Conservation (phyloP, 2,329 filamentous ascomycete genomes). For the Aspergillus fumigatus region DNA sequence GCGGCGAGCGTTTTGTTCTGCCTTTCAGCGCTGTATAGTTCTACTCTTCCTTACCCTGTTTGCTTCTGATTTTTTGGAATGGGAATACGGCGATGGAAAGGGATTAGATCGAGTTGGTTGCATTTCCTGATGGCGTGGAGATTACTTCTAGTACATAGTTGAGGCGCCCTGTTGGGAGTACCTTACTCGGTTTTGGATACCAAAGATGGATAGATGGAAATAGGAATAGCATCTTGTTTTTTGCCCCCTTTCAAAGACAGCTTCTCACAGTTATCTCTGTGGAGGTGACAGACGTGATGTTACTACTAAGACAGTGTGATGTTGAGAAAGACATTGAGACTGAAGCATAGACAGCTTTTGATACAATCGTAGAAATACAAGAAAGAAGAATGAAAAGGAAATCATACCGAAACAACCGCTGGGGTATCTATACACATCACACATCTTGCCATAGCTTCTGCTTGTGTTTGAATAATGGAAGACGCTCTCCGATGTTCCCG, state of each 20-base stretch:
- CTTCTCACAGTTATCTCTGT: no score
- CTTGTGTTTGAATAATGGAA: neutral
- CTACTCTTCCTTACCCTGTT: neutral
- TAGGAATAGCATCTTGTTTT: neutral
- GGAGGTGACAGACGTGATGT: neutral
- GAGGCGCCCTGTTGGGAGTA: neutral
- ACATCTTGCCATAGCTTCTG: conserved; percentile 1
- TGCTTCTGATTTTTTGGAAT: neutral
- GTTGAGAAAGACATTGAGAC: neutral
- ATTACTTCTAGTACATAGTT: neutral
- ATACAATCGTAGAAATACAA: neutral
- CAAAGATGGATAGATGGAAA: neutral
- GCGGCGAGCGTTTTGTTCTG: neutral
- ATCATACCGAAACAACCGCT: neutral
- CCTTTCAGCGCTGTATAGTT: neutral
- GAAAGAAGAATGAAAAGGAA: neutral
- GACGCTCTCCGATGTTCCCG: neutral
- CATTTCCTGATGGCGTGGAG: neutral
- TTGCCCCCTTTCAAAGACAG: neutral
- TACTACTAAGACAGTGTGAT: neutral
- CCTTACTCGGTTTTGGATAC: neutral
- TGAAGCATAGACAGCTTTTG: neutral
- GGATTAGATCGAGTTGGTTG: neutral
- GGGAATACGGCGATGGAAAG: neutral
- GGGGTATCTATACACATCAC: conserved; percentile 22